Percentiles rank a stretch among this genome's conserved stretches.
Conservation (phyloP, 139 green algal genomes). For the Deuterostichococcus epilithicus region DNA sequence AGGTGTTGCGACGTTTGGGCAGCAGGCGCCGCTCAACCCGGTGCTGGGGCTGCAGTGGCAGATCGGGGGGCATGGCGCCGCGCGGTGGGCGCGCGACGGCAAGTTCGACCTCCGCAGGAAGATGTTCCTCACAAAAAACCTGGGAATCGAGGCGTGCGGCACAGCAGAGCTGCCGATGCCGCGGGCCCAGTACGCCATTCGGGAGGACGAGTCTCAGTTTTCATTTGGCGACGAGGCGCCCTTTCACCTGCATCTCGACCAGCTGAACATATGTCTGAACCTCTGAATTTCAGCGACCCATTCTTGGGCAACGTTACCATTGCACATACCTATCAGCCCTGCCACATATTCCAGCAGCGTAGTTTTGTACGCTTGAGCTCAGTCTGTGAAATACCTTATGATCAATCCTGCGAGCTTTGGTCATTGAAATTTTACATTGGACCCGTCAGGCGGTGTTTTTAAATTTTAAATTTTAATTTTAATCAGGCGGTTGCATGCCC, state of each 20-base stretch:
- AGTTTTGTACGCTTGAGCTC: no score
- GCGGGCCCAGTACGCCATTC: conserved; percentile 21
- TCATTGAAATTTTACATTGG: no score
- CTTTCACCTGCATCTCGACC: conserved; percentile 39
- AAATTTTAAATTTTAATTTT: no score
- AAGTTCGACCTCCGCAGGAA: conserved; percentile 4
- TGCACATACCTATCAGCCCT: no score
- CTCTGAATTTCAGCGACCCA: no score
- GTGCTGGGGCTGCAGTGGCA: conserved; percentile 8
- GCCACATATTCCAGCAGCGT: no score
- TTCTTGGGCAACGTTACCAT: no score
- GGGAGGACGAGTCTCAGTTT: neutral
- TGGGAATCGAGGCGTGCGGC: conserved; percentile 27
- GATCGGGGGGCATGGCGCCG: conserved; percentile 11
- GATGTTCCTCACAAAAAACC: conserved; percentile 1
- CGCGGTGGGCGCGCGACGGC: conserved; percentile 10
- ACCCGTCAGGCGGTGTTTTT: no score
- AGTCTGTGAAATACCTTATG: no score
- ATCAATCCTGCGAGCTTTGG: no score
- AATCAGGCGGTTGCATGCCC: no score
- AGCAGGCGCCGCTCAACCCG: conserved; percentile 8
- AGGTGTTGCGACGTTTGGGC: neutral
- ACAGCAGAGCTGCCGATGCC: conserved; percentile 31
- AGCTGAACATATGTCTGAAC: conserved; percentile 49
- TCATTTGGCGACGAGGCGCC: conserved; percentile 33